phyloP scores from a whole-genome alignment of 2,329 filamentous ascomycete genomes.

The Microascus cirrosus region DNA sequence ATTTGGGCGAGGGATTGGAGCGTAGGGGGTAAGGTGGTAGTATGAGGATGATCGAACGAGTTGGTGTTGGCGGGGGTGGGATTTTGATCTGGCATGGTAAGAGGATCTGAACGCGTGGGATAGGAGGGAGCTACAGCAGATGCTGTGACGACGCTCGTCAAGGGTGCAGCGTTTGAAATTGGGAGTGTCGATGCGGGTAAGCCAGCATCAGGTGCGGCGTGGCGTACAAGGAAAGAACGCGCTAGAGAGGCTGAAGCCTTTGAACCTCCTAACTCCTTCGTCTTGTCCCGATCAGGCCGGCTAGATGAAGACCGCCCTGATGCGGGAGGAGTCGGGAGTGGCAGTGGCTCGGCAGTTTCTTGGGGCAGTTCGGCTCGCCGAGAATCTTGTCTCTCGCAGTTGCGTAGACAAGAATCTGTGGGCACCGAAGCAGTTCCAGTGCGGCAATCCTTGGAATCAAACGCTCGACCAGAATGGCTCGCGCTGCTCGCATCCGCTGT shows the following conservation, averaged over 20 bases:
- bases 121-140: slow-evolving; percentile 54
- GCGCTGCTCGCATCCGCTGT: background rate
- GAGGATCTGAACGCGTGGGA: slow-evolving; percentile 46
- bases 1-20: slow-evolving; percentile 38
- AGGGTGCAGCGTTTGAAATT: slow-evolving; percentile 1
- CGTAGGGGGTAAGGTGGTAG: slow-evolving; percentile 11
- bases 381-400: background rate
- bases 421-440: background rate
- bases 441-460: background rate
- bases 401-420: background rate
- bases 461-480: background rate
- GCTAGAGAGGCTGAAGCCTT: background rate
- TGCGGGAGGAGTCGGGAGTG: slow-evolving; percentile 11
- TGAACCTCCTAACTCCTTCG: slow-evolving; percentile 14
- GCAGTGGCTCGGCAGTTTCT: slow-evolving; percentile 2
- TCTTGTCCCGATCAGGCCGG: slow-evolving; percentile 14
- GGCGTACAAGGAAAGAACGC: slow-evolving; percentile 3
- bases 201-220: background rate
- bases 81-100: background rate
- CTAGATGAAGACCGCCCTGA: slow-evolving; percentile 10
- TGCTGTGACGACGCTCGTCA: slow-evolving; percentile 48
- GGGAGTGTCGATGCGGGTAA: background rate
- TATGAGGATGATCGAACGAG: slow-evolving; percentile 4
- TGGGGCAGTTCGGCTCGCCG: background rate
- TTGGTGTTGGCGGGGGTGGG: slow-evolving; percentile 32